Conservation (phyloP, 2,329 filamentous ascomycete species). For the Cladophialophora bantiana region DNA sequence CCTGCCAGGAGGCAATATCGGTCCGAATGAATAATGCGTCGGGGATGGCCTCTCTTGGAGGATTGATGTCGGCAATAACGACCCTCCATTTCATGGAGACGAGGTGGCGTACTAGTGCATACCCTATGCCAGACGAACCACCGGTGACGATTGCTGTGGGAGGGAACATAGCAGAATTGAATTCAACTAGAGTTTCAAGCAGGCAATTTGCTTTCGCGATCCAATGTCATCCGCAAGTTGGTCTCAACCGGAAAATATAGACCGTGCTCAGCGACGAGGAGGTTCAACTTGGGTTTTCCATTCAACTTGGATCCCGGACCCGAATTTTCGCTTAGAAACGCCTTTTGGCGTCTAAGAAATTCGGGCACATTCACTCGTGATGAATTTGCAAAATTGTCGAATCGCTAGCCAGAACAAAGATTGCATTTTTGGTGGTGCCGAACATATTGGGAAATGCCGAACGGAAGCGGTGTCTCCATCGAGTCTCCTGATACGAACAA, state of each 20-base stretch:
- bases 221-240: no score
- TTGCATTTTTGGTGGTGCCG: not conserved
- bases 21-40: constrained; percentile 16
- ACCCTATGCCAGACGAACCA: constrained; percentile 41
- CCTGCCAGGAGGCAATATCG: constrained; percentile 26
- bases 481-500: no score
- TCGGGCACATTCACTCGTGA: no score
- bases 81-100: constrained; percentile 18
- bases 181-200: not conserved
- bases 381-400: not conserved
- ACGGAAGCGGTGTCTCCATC: no score
- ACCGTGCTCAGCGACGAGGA: no score
- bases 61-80: constrained; percentile 23
- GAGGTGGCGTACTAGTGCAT: constrained; percentile 22
- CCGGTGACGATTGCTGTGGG: constrained; percentile 42
- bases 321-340: no score
- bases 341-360: no score
- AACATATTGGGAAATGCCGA: not conserved
- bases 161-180: constrained; percentile 10
- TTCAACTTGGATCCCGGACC: no score
- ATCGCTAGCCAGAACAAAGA: not conserved
- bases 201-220: no score
- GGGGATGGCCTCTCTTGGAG: constrained; percentile 6
- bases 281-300: no score
- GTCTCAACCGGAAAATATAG: no score